These are phyloP conservation scores for Effrenium voratum DNA, from an alignment of 73 alveolate genomes.

Conservation along the genomic window DNA sequence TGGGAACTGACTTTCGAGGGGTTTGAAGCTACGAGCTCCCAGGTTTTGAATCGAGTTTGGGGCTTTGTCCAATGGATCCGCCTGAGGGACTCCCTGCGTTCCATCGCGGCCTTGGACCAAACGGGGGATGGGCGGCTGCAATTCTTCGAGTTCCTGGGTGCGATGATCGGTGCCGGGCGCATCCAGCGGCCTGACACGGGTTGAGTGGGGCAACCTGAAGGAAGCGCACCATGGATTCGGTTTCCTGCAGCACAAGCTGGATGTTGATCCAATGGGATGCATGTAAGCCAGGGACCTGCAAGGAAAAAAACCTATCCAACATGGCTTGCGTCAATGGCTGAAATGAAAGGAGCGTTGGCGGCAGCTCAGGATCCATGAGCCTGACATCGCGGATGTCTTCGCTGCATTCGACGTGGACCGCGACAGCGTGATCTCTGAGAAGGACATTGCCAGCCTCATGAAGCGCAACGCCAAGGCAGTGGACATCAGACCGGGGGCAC, in stretches of 20 bases:
- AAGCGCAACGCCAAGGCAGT: not conserved
- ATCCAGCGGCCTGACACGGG: conserved; percentile 15
- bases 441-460: conserved; percentile 80
- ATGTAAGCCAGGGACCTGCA: no score
- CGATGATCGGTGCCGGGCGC: conserved; percentile 87
- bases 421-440: conserved; percentile 68
- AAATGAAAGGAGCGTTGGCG: no score
- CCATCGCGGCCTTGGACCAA: conserved; percentile 59
- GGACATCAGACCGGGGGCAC: not conserved
- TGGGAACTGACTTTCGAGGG: no score
- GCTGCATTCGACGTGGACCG: conserved; percentile 89
- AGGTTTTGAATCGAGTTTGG: no score
- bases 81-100: conserved; percentile 70
- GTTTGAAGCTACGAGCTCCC: no score
- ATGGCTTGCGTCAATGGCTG: no score
- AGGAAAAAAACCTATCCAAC: no score
- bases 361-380: conserved; percentile 74
- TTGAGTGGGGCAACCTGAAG: no score
- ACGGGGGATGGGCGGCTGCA: conserved; percentile 89
- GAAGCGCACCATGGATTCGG: no score
- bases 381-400: conserved; percentile 69
- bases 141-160: conserved; percentile 89
- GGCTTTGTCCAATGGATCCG: not conserved
- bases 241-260: no score
- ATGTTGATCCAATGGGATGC: no score